Evolutionary conservation across 2,329 filamentous ascomycete genomes (phyloP), one percentile per base, ranked within the genome.

Genomic region (Pseudofabraea citricarpa): DNA sequence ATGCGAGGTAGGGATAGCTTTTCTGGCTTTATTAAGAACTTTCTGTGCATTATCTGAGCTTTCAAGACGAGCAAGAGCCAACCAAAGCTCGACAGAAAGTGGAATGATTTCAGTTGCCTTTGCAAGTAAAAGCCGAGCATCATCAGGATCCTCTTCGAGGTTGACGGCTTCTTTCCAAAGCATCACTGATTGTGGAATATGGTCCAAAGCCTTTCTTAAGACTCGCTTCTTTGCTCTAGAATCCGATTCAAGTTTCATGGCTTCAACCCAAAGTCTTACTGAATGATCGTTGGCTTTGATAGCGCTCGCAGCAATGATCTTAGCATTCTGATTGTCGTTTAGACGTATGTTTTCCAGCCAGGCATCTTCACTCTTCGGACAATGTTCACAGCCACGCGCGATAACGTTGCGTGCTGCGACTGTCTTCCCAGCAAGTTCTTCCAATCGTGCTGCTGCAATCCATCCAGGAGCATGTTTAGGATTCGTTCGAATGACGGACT

Each of bases 141-240:
- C 90, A 22, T 84, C 85, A 0, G 86, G 79, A 54, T 95, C 85
- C 58, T 96, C 91, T 60, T 97, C 93, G 43, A 97, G 70, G 55
- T 97, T 97, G 50, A 98, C 91, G 5, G 91, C 85, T 61, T 94
- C 90, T 62, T 97, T 98, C 93, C 93, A 98, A n/a, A 98, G 77
- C 32, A 87, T 85, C 37, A 97, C 93, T 0, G 91, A 97, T 59
- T 95, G 89, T 1, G 90, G 90, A 31, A 96, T 87, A 58, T 95
- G 85, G 56, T 97, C 88, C 35, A 98, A 74, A 0, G 93, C 94
- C 60, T 94, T 87, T 43, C 90, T 80, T 24, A 96, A 81, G 6
- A 98, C 93, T 59, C 90, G 83, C 68, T 97, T 97, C 67, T 94
- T 95, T 9, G 89, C 87, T 46, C 84, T 79, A 1, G 81, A 70